Evolutionary conservation across 169 alveolate genomes (phyloP).

Genomic region (Plasmodium knowlesi): DNA sequence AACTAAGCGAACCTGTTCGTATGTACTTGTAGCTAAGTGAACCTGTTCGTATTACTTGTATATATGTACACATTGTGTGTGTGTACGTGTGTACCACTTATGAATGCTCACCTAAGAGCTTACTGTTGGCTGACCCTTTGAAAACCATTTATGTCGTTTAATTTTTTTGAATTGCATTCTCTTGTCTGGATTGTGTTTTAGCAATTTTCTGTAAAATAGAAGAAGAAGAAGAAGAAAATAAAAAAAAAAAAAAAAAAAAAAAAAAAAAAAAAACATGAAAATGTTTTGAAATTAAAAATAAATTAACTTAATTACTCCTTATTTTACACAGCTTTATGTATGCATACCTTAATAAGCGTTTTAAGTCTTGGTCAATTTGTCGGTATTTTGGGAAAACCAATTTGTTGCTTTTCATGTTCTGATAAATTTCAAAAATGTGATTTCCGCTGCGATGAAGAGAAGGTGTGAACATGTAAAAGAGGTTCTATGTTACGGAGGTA

Average conservation of each 20-base stretch:
- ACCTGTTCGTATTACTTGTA: not conserved
- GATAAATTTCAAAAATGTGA: conserved; percentile 51
- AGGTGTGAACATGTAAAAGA: conserved; percentile 4
- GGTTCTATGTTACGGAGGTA: not conserved
- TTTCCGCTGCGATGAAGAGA: conserved; percentile 36
- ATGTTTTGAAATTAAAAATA: conserved; percentile 35
- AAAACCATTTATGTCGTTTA: conserved; percentile 71
- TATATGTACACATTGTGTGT: not conserved
- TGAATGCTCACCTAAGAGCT: not conserved
- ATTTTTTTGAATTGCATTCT: conserved; percentile 74
- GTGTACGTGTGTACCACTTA: not conserved
- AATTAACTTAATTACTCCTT: conserved; percentile 23
- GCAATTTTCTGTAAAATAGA: conserved; percentile 23
- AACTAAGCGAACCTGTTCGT: too few relatives aligned
- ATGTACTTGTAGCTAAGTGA: not conserved
- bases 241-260: not conserved
- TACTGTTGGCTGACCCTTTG: conserved; percentile 16
- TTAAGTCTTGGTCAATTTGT: conserved; percentile 28
- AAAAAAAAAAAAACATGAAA: not conserved
- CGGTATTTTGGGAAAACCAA: conserved; percentile 57
- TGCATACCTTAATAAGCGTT: conserved; percentile 51
- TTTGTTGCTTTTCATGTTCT: conserved; percentile 46
- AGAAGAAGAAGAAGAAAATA: not conserved
- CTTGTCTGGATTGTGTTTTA: conserved; percentile 57
- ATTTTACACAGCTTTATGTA: not conserved